Percentiles rank a stretch among this genome's conserved stretches.
Evolutionary conservation across 176 grass and related monocot species (phyloP).

Genomic region (Calamus simplicifolius): DNA sequence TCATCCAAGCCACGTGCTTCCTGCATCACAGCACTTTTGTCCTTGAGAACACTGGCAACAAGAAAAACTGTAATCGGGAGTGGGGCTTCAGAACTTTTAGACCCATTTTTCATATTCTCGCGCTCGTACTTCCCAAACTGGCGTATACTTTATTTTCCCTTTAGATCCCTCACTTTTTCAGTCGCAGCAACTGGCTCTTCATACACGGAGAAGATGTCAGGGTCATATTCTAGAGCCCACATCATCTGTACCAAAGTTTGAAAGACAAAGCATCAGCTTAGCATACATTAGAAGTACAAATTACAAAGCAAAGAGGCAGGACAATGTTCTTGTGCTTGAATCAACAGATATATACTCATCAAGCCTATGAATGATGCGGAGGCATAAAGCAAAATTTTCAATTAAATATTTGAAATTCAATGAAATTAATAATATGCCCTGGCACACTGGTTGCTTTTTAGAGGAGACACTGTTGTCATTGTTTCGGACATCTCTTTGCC

Average conservation of each 20-base stretch:
- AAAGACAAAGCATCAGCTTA: slow-evolving; percentile 16
- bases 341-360: no score
- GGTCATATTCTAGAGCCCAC: slow-evolving; percentile 98
- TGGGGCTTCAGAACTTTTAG: slow-evolving; percentile 51
- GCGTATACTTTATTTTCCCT: slow-evolving; percentile 66
- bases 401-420: no score
- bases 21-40: slow-evolving; percentile 79
- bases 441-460: no score
- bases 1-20: slow-evolving; percentile 95
- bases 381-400: no score
- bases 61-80: slow-evolving; percentile 98
- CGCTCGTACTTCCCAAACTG: slow-evolving; percentile 88
- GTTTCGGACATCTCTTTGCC: no score
- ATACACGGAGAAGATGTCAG: slow-evolving; percentile 73
- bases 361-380: no score
- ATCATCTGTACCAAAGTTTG: slow-evolving; percentile 70
- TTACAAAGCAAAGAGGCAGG: no score
- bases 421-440: no score
- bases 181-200: slow-evolving; percentile 59
- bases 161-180: slow-evolving; percentile 59
- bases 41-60: slow-evolving; percentile 96
- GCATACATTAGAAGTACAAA: no score
- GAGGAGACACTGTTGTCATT: no score
- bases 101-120: slow-evolving; percentile 57
- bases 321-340: no score